Evolutionary conservation across 2,329 filamentous ascomycete species (phyloP).

Genomic region (Fusarium metavorans): DNA sequence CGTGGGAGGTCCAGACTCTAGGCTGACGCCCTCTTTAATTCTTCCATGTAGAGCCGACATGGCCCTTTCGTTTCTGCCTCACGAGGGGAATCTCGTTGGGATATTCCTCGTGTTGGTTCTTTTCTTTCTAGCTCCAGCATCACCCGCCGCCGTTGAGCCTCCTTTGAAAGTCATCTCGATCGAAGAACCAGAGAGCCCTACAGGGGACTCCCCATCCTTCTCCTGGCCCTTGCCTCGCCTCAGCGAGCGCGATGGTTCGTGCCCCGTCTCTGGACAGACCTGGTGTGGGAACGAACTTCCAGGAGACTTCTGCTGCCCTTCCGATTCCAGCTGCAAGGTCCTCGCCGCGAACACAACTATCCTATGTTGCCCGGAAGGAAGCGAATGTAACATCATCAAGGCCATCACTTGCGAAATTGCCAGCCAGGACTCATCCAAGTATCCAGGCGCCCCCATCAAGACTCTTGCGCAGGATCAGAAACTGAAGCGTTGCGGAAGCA

Average conservation of each 20-base stretch:
- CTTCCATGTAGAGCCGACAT: constrained; percentile 41
- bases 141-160: constrained; percentile 30
- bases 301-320: constrained; percentile 40
- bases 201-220: constrained; percentile 1
- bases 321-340: constrained; percentile 33
- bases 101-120: constrained; percentile 37
- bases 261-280: constrained; percentile 28
- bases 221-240: constrained; percentile 18
- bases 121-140: constrained; percentile 32
- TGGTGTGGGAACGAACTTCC: constrained; percentile 37
- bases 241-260: constrained; percentile 33
- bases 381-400: constrained; percentile 31
- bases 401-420: constrained; percentile 39
- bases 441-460: constrained; percentile 36
- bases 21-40: constrained; percentile 6
- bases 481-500: constrained; percentile 35
- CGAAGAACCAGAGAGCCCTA: constrained; percentile 23
- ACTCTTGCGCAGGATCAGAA: constrained; percentile 33
- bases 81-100: constrained; percentile 29
- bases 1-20: constrained; percentile 7
- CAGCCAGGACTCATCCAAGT: constrained; percentile 30
- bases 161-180: constrained; percentile 26
- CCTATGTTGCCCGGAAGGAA: constrained; percentile 41
- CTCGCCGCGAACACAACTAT: constrained; percentile 44
- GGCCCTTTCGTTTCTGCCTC: constrained; percentile 33